A percentile compares a stretch with the other conserved stretches of the same genome.
These are phyloP conservation scores for Penicillium canescens DNA, from an alignment of 495 filamentous ascomycete genomes.

Conservation along the genomic window DNA sequence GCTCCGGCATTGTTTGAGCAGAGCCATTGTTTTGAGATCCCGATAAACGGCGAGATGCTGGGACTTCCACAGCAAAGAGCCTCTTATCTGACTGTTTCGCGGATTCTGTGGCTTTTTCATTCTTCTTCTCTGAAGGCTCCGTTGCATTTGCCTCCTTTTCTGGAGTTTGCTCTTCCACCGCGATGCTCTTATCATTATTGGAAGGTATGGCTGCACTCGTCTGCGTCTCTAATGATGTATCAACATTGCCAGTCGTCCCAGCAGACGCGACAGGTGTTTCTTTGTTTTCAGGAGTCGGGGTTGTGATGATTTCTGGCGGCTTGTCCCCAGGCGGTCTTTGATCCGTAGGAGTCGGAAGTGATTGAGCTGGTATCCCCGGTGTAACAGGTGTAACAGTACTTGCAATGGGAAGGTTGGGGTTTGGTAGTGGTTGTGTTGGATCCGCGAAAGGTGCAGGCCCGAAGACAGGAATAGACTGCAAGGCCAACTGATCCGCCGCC, in stretches of 20 bases:
- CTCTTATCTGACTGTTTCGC: neutral
- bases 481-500: constrained; percentile 22
- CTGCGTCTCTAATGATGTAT: neutral
- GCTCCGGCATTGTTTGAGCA: neutral
- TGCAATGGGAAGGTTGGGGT: neutral
- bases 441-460: constrained; percentile 7
- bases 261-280: constrained; percentile 3
- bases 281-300: neutral
- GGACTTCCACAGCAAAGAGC: constrained; percentile 14
- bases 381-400: neutral
- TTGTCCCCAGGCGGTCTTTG: neutral
- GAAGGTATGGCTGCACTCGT: neutral
- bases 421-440: neutral
- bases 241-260: neutral
- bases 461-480: constrained; percentile 15
- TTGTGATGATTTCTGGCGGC: neutral
- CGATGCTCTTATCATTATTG: neutral
- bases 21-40: neutral
- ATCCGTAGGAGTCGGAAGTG: neutral
- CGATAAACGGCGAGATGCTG: constrained; percentile 5
- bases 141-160: neutral
- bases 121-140: neutral
- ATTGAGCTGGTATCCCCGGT: neutral
- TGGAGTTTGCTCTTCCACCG: neutral
- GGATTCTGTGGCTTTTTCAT: neutral